Base-by-base conservation (phyloP, 192 early-diverging fungal genomes). In the Mortierella alpina region DNA sequence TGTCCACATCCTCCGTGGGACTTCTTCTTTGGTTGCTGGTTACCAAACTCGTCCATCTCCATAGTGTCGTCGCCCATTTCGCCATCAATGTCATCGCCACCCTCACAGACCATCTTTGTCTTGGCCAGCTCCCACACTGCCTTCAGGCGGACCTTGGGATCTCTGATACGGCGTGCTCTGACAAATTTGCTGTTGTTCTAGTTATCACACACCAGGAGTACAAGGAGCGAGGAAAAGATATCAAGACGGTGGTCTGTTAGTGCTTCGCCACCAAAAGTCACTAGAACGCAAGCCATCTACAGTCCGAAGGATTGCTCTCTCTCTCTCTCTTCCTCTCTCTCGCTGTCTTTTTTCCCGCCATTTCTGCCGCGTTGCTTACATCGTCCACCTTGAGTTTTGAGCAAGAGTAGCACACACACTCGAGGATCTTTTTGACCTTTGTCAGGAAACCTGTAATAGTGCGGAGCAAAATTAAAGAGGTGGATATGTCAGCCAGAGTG, bases 371-470 rank as follows among this genome's bases (percentile, higher is more conserved):
- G 55, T 9, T 70, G 85, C 85, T 86, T 83, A 89, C 89, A 70
- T 88, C 87, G 63, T 96, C 93, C 7, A 95, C 88, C 84, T 97
- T 97, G 59, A 99, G 90, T 72, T 96, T 97, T 48, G 94, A 94
- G 84, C 98, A 99, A 60, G 91, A 86, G 80, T 92, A 93, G 85
- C 98, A 99, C 58, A 99, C 93, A 82, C 96, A 96, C 87, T 98
- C 97, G 17, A 99, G 90, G 57, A 97, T 92, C 87, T 98, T 98
- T 84, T 99, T 99, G 69, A 98, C 91, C 85, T 95, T 96, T 58
- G 86, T 87, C 42, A 99, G 87, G 86, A 96, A 97, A 68, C 96
- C 94, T 94, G 80, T 51, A 51, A 51, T 17, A 51, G 50, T n/a
- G 31, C 31, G 31, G 31, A 31, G 31, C 31, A 51, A n/a, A 51